phyloP scores from a whole-genome alignment of 495 filamentous ascomycete species.

The Xylaria venustula region DNA sequence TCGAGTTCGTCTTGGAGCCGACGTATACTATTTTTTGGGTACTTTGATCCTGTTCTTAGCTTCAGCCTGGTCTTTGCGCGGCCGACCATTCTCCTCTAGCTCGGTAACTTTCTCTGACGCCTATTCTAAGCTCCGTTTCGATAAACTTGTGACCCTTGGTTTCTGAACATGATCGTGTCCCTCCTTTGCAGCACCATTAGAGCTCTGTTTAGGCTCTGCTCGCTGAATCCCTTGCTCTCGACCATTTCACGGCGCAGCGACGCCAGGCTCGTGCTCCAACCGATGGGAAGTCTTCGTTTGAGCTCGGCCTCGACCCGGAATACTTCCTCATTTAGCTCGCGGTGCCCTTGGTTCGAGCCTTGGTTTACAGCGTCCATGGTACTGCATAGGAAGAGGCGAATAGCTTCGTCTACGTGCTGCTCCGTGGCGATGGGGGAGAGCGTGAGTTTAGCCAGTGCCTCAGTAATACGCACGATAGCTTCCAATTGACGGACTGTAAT shows the following conservation, averaged over 20 bases:
- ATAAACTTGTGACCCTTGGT: constrained; percentile 86
- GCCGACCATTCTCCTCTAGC: constrained; percentile 43
- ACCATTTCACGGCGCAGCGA: constrained; percentile 88
- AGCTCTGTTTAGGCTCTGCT: constrained; percentile 80
- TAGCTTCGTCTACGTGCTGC: constrained; percentile 94
- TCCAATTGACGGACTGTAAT: constrained; percentile 98
- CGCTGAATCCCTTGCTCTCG: constrained; percentile 80
- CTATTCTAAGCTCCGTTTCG: constrained; percentile 56
- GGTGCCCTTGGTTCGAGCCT: constrained; percentile 74
- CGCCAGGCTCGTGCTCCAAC: constrained; percentile 88
- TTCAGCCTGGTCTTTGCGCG: too few species aligned
- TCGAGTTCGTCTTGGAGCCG: constrained; percentile 16
- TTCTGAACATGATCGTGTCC: constrained; percentile 88
- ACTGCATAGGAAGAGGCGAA: constrained; percentile 91
- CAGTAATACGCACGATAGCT: constrained; percentile 94
- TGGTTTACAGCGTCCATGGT: constrained; percentile 98
- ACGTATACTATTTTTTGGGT: too few species aligned
- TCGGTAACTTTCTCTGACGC: constrained; percentile 49
- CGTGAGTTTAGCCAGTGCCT: constrained; percentile 88
- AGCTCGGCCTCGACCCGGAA: constrained; percentile 89
- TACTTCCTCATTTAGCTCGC: constrained; percentile 87
- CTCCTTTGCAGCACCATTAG: constrained; percentile 81
- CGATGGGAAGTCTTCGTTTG: constrained; percentile 82
- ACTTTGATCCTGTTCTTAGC: too few species aligned
- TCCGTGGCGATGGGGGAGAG: constrained; percentile 84